Percentiles rank a stretch among this genome's conserved stretches.
Conservation (phyloP, 2,329 filamentous ascomycete genomes). For the Ciborinia camelliae region DNA sequence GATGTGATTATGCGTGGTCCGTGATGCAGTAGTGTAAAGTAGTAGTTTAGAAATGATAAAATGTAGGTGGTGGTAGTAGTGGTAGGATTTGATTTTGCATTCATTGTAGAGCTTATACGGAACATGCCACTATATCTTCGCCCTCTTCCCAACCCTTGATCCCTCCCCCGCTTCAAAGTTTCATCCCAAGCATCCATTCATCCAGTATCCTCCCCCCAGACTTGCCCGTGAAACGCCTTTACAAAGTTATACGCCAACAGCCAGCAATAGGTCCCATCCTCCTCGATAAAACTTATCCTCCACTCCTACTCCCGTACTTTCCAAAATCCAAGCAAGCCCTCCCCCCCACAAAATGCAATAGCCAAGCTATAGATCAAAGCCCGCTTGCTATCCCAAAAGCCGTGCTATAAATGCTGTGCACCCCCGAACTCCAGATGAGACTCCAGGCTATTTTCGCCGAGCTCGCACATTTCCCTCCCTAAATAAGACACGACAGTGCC, state of each 20-base stretch:
- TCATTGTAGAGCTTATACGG: neutral
- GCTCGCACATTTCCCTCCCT: conserved; percentile 18
- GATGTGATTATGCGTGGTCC: neutral
- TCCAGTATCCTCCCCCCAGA: conserved; percentile 26
- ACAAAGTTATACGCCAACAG: conserved; percentile 31
- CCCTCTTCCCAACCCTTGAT: neutral
- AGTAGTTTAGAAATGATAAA: neutral
- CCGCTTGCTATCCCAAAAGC: conserved; percentile 4
- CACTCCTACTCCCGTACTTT: conserved; percentile 23
- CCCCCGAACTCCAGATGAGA: conserved; percentile 18
- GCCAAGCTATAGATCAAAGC: neutral
- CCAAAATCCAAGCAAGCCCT: neutral
- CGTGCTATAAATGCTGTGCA: conserved; percentile 9
- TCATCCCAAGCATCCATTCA: conserved; percentile 20
- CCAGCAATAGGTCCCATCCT: conserved; percentile 23
- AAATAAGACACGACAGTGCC: conserved; percentile 18
- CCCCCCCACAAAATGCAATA: conserved; percentile 18
- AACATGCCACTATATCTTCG: conserved; percentile 3
- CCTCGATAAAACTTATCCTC: conserved; percentile 22
- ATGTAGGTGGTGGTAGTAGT: neutral
- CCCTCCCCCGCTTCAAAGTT: conserved; percentile 4
- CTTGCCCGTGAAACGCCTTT: conserved; percentile 30
- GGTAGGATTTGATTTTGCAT: conserved; percentile 11
- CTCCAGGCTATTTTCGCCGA: conserved; percentile 15
- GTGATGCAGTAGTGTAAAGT: neutral